Conservation (phyloP, 1,139 yeast species). For the Geotrichum bryndzae region DNA sequence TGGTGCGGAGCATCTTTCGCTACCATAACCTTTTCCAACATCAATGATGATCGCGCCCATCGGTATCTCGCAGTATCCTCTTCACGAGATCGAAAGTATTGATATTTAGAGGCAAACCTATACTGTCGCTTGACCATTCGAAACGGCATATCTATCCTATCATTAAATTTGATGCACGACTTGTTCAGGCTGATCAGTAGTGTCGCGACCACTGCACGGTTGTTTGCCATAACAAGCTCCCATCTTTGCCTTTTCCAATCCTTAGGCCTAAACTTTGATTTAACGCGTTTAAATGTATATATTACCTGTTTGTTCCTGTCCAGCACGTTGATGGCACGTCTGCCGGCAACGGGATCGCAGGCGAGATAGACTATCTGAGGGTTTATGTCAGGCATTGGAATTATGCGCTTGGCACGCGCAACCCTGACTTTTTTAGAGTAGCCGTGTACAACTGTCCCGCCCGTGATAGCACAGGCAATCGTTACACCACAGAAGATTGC, state of each 20-base stretch:
- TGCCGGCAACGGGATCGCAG: constrained; percentile 9
- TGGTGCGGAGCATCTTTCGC: constrained; percentile 2
- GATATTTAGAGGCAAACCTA: constrained; percentile 7
- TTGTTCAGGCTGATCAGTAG: constrained; percentile 8
- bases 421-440: constrained; percentile 10
- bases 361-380: constrained; percentile 12
- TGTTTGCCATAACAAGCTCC: constrained; percentile 10
- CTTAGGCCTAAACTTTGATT: constrained; percentile 2
- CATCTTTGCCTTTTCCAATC: neutral
- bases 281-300: constrained; percentile 13
- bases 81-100: constrained; percentile 10
- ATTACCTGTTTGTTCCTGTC: constrained; percentile 14
- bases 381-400: constrained; percentile 13
- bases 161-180: constrained; percentile 14
- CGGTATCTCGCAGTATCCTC: constrained; percentile 10
- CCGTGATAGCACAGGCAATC: constrained; percentile 2
- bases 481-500: constrained; percentile 13
- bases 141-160: constrained; percentile 11
- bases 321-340: constrained; percentile 14
- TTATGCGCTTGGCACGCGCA: constrained; percentile 8
- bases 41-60: constrained; percentile 14
- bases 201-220: constrained; percentile 10
- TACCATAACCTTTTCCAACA: constrained; percentile 15
- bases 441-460: constrained; percentile 5
- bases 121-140: constrained; percentile 14